Evolutionary conservation across 805 yeast species (phyloP).

Genomic region (Ogataea pini): DNA sequence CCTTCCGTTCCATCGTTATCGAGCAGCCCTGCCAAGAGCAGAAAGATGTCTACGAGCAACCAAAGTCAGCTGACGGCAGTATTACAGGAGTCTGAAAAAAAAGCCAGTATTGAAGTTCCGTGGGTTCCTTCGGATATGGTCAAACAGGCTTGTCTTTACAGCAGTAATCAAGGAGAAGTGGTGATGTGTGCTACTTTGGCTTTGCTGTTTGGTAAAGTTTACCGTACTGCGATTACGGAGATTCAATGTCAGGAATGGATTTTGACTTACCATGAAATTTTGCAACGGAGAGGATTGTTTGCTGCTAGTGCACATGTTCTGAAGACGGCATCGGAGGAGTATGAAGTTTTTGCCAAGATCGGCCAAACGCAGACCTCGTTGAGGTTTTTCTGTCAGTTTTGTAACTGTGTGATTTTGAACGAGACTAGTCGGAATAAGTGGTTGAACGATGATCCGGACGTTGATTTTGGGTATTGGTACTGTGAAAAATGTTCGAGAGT

Average conservation of each 20-base stretch:
- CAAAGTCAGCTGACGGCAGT: constrained; percentile 34
- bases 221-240: constrained; percentile 33
- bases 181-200: constrained; percentile 59
- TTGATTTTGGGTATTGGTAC: constrained; percentile 75
- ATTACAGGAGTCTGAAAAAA: constrained; percentile 17
- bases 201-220: constrained; percentile 49
- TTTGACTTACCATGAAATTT: constrained; percentile 52
- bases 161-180: constrained; percentile 63
- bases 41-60: constrained; percentile 25
- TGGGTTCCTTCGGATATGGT: constrained; percentile 59
- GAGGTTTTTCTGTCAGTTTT: constrained; percentile 60
- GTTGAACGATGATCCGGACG: constrained; percentile 26
- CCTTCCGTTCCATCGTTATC: constrained; percentile 12
- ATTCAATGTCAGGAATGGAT: constrained; percentile 55
- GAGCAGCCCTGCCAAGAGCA: constrained; percentile 17
- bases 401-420: constrained; percentile 60
- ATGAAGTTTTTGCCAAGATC: constrained; percentile 36
- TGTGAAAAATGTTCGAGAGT: constrained; percentile 68
- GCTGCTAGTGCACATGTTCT: constrained; percentile 58
- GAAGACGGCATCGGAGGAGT: constrained; percentile 37
- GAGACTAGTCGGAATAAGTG: constrained; percentile 45
- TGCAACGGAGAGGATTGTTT: constrained; percentile 52
- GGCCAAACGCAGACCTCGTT: constrained; percentile 44
- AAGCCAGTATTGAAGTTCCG: constrained; percentile 38
- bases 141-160: constrained; percentile 52